A percentile compares a stretch with the other conserved stretches of the same genome.
phyloP scores from a whole-genome alignment of 352 stramenopile genomes.

The Phytophthora palmivora region DNA sequence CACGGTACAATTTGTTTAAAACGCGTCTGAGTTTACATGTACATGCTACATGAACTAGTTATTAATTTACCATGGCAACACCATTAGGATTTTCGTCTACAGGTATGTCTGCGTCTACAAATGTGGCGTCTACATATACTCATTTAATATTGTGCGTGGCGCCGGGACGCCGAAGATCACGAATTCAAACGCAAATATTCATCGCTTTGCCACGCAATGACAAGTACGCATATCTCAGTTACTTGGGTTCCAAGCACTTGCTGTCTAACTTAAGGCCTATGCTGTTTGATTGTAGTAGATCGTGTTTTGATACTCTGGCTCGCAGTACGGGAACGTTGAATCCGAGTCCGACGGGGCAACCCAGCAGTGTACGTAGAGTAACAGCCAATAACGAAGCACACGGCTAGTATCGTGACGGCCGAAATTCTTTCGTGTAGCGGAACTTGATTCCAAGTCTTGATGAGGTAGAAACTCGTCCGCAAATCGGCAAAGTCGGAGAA shows the following conservation, averaged over 20 bases:
- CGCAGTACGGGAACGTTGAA: slow-evolving; percentile 42
- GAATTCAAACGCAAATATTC: background rate
- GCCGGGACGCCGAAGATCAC: slow-evolving; percentile 16
- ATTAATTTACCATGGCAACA: no score
- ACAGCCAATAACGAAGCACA: slow-evolving; percentile 40
- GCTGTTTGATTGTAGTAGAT: slow-evolving; percentile 49
- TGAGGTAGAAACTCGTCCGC: slow-evolving; percentile 45
- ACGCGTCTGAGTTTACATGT: no score
- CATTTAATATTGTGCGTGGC: background rate
- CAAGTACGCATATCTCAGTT: no score
- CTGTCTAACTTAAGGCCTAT: slow-evolving; percentile 1
- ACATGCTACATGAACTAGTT: no score
- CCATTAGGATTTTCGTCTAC: slow-evolving; percentile 8
- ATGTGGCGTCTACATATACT: background rate
- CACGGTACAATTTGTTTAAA: no score
- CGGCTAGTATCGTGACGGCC: slow-evolving; percentile 29
- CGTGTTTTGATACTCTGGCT: slow-evolving; percentile 22
- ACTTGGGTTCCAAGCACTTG: no score
- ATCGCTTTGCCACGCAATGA: background rate
- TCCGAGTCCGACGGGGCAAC: slow-evolving; percentile 36
- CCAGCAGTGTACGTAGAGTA: slow-evolving; percentile 49
- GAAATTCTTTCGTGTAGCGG: slow-evolving; percentile 43
- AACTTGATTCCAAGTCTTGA: slow-evolving; percentile 37
- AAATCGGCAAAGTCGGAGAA: slow-evolving; percentile 55
- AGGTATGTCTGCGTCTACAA: slow-evolving; percentile 8